Evolutionary conservation across 805 yeast genomes (phyloP), one percentile per base, ranked within the genome.

Genomic region (Zygoascus bituminiphila): DNA sequence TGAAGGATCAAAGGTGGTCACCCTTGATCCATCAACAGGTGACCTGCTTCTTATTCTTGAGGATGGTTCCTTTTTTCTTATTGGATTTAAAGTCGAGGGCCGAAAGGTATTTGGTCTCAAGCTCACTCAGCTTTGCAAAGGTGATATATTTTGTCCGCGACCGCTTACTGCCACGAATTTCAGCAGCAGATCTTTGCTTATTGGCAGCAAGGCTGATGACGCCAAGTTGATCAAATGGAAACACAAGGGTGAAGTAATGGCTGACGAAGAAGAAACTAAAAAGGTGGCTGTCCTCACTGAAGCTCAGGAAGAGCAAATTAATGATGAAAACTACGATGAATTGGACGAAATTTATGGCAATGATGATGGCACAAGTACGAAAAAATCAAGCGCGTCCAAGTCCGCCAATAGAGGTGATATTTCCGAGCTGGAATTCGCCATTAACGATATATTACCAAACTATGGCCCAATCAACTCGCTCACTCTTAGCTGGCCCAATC

Each of bases 401-500:
- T 26, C 40, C 6, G 26, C 46, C 4, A 45, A 40, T 17, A 46
- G 37, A 9, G 24, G 23, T 4, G 33, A 29, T 8, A 33, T 29
- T 17, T 42, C 29, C 38, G 38, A 46, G 26, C 25, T 29, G 48
- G 54, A 42, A 54, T 76, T 82, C 49, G 63, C 68, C 15, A 57
- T 69, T 17, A 67, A 74, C 26, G 93, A 87, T 54, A 64, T 67
- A 1, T 60, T 88, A 9, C 57, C 73, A 2, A 84, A 81, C 57
- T 71, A 76, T 54, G 96, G 96, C 0, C 95, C 96, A 0, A 69
- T 84, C 10, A 71, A 84, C 2, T 77, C 80, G 37, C 73, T 88
- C 53, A 73, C 88, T 0, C 56, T 81, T 29, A 96, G 89, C 0
- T 71, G 72, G 44, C 45, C 59, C 70, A 76, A 23, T 74, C 84